Conservation (phyloP, 2,329 filamentous ascomycete genomes). For the Ramularia collo-cygni region DNA sequence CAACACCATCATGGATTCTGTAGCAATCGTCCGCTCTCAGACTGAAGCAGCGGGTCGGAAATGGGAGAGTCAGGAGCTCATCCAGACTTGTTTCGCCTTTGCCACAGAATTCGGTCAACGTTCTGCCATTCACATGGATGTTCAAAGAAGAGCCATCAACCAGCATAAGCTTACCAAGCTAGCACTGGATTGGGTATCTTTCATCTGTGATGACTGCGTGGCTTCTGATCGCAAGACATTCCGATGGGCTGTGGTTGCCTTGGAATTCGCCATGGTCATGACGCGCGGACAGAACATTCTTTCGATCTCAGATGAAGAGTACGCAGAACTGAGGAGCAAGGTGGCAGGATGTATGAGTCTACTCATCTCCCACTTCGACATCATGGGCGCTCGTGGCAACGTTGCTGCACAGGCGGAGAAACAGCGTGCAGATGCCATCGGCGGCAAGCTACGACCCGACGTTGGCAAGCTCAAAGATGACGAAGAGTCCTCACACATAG, state of each 20-base stretch:
- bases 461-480: conserved; percentile 69
- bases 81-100: conserved; percentile 96
- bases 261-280: conserved; percentile 97
- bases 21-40: conserved; percentile 84
- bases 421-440: conserved; percentile 73
- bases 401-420: conserved; percentile 91
- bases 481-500: conserved; percentile 70
- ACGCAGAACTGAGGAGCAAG: conserved; percentile 72
- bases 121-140: conserved; percentile 90
- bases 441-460: conserved; percentile 68
- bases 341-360: conserved; percentile 97
- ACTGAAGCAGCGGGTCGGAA: conserved; percentile 50
- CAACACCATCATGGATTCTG: conserved; percentile 98
- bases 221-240: conserved; percentile 93
- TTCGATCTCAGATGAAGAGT: conserved; percentile 83
- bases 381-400: conserved; percentile 92
- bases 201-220: conserved; percentile 94
- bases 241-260: conserved; percentile 88
- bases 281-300: conserved; percentile 88
- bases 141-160: conserved; percentile 92
- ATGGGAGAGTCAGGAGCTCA: conserved; percentile 85
- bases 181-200: conserved; percentile 93
- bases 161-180: conserved; percentile 91
- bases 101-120: conserved; percentile 98
- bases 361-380: conserved; percentile 96